A percentile compares a stretch with the other conserved stretches of the same genome.
These are phyloP conservation scores for Ophiostoma ips DNA, from an alignment of 2,329 filamentous ascomycete species.

Conservation along the genomic window DNA sequence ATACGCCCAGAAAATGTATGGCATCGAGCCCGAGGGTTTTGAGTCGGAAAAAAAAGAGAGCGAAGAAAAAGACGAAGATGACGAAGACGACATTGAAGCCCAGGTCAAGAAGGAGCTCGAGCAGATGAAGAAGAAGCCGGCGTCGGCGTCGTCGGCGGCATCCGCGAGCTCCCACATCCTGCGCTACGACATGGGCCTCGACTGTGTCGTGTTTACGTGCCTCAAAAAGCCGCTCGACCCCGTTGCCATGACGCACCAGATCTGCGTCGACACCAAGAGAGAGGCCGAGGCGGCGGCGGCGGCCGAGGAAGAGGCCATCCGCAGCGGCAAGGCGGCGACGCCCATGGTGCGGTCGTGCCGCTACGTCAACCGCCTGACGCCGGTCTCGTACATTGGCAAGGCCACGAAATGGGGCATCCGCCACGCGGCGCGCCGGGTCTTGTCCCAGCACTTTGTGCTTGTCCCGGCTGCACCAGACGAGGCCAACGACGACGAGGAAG, in stretches of 20 bases:
- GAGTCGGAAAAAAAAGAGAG: not conserved
- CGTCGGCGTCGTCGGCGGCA: no score
- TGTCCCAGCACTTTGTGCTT: conserved; percentile 48
- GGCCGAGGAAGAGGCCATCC: conserved; percentile 20
- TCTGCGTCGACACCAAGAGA: conserved; percentile 39
- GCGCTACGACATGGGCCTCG: conserved; percentile 40
- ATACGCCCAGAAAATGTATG: conserved; percentile 52
- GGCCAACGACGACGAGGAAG: not conserved
- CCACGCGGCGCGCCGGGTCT: conserved; percentile 47
- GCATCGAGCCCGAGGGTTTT: conserved; percentile 23
- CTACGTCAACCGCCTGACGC: conserved; percentile 46
- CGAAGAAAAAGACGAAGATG: conserved; percentile 6
- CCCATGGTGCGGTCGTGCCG: conserved; percentile 16
- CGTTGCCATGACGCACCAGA: conserved; percentile 35
- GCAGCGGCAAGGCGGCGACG: not conserved
- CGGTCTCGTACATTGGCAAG: conserved; percentile 40
- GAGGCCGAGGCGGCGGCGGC: conserved; percentile 28
- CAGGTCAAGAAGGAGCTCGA: conserved; percentile 60
- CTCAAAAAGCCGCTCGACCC: conserved; percentile 42
- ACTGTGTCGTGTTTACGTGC: conserved; percentile 50
- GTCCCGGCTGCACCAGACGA: conserved; percentile 16
- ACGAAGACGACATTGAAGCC: conserved; percentile 52
- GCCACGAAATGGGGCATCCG: conserved; percentile 56
- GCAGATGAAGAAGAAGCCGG: conserved; percentile 35
- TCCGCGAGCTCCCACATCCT: conserved; percentile 34